Evolutionary conservation across 345 rosid species (phyloP).

Genomic region (Trapa incisa): DNA sequence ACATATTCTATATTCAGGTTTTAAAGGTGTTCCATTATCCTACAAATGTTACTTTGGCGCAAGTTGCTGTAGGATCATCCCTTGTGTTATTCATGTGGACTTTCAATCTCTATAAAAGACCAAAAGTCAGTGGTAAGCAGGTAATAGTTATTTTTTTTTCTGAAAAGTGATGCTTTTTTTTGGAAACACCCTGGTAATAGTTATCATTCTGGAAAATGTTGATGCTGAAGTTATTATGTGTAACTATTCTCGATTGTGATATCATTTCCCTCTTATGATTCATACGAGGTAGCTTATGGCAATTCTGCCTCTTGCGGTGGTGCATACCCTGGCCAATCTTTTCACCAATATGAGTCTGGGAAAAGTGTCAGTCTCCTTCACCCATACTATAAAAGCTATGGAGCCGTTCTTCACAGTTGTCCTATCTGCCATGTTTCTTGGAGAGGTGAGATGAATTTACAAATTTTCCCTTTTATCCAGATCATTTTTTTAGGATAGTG

Average conservation of each 20-base stretch:
- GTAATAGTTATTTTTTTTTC: background rate
- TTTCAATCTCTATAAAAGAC: slow-evolving; percentile 35
- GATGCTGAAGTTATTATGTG: background rate
- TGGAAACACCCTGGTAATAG: background rate
- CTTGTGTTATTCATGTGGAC: slow-evolving; percentile 35
- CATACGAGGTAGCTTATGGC: slow-evolving; percentile 21
- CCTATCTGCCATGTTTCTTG: slow-evolving; percentile 43
- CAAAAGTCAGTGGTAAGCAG: slow-evolving; percentile 25
- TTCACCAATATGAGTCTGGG: slow-evolving; percentile 46
- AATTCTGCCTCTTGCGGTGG: slow-evolving; percentile 30
- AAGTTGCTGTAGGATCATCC: slow-evolving; percentile 32
- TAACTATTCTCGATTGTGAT: background rate
- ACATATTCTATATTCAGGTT: slow-evolving; percentile 19
- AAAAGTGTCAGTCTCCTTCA: slow-evolving; percentile 44
- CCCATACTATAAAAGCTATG: slow-evolving; percentile 46
- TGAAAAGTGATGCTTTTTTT: no score
- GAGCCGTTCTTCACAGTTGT: slow-evolving; percentile 44
- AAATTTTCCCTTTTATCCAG: background rate
- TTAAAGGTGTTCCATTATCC: slow-evolving; percentile 36
- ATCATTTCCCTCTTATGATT: background rate
- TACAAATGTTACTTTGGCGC: slow-evolving; percentile 24
- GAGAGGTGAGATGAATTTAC: slow-evolving; percentile 23
- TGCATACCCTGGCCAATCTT: slow-evolving; percentile 30
- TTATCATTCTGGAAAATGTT: background rate
- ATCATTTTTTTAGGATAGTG: background rate